These are phyloP conservation scores for Aspergillus asperescens DNA, from an alignment of 495 filamentous ascomycete species.

Conservation along the genomic window DNA sequence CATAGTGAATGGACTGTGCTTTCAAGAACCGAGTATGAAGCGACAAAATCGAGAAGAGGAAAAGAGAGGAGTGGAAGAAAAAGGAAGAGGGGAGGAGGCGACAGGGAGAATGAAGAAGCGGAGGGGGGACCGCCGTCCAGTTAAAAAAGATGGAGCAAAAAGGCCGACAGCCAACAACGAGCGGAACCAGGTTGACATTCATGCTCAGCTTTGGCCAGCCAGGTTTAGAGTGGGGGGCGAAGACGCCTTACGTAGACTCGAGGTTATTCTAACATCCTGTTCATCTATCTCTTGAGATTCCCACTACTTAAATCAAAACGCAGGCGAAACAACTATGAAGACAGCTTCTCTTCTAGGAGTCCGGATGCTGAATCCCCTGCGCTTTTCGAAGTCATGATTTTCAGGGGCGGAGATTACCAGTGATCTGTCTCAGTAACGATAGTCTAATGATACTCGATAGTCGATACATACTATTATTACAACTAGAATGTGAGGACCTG, in stretches of 20 bases:
- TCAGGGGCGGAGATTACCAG: constrained; percentile 16
- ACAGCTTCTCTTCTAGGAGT: background rate
- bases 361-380: background rate
- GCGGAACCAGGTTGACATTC: constrained; percentile 11
- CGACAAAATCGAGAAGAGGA: constrained; percentile 8
- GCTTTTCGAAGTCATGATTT: constrained; percentile 17
- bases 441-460: too few relatives aligned
- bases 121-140: background rate
- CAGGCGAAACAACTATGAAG: background rate
- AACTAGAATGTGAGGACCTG: too few relatives aligned
- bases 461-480: too few relatives aligned
- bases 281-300: background rate
- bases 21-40: constrained; percentile 7
- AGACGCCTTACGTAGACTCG: background rate
- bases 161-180: constrained; percentile 7
- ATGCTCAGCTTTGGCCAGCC: constrained; percentile 1
- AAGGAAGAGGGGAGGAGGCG: constrained; percentile 7
- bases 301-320: background rate
- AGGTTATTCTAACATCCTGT: constrained; percentile 4
- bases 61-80: constrained; percentile 10
- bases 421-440: too few relatives aligned
- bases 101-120: background rate
- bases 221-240: background rate
- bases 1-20: constrained; percentile 39
- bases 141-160: constrained; percentile 7